Base-by-base conservation (phyloP, 2,329 filamentous ascomycete genomes). In the Alternaria tenuissima region DNA sequence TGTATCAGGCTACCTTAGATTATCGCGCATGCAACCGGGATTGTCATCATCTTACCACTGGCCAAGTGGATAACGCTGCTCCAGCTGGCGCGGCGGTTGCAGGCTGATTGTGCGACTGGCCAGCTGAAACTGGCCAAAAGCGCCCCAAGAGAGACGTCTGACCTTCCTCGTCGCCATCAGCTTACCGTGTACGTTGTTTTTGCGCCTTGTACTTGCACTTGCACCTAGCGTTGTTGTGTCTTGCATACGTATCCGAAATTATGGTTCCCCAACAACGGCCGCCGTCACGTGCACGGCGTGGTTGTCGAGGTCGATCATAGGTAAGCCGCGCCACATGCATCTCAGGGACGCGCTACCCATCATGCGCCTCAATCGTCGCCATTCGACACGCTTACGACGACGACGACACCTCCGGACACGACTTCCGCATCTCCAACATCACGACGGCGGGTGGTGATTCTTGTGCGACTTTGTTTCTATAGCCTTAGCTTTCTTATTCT, bases 1-100 rank as follows among this genome's bases (percentile, higher is more conserved):
- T 69, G 68, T 67, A 57, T 63, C 63, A 64, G 59, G 59, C 59
- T 59, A 61, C 57, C 55, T 63, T 62, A 59, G 62, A 68, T 66
- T 63, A 55, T 47, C 43, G 41, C 48, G 44, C 43, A 34, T 47
- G 22, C 52, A 43, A 22, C 43, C 30, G 52, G 57, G 28, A 59
- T 62, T 54, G 55, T 41, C 36, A 54, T 61, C 57, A 59, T 59
- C 49, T 62, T 43, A 56, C 36, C 30, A 36, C 47, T 59, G 53
- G 55, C 49, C 43, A 39, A 42, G 57, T 46, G 44, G 48, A 32
- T 30, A 55, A 22, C 53, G 55, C 42, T 44, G 18, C 46, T 48
- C 18, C 46, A 5, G 47, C 22, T 1, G 30, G 32, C 55, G 55
- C 55, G 28, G 55, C 46, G 38, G 39, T 41, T 42, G 47, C 36